Base-by-base conservation (phyloP, 1,139 yeast species). In the Zygosaccharomyces pseudobailii region DNA sequence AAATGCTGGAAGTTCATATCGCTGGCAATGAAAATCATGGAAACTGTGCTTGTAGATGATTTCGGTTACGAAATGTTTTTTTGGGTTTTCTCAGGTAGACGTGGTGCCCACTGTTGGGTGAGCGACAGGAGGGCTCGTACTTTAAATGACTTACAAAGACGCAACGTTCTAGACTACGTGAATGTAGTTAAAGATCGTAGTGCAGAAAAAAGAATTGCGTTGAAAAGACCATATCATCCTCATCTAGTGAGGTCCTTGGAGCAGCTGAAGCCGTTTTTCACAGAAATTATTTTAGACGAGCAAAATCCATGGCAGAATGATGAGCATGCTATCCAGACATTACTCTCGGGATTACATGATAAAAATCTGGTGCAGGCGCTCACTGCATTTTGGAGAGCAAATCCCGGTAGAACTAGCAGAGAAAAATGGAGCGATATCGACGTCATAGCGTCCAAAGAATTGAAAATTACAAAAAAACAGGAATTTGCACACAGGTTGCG, bases 61-160 rank as follows among this genome's bases (percentile, higher is more conserved):
- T 92, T 94, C 69, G 97, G 97, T 0, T 90, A 88, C 66, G 71
- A 82, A 48, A 84, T 88, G 65, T 72, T 89, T 62, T 72, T 92
- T 40, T 92, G 98, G 98, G 96, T 92, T 3, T 92, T 88, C 64
- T 88, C 97, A 0, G 99, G 99, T 41, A 84, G 99, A 73, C 86
- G 99, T 76, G 99, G 99, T 67, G 96, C 95, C 23, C 99, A 92
- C 74, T 95, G 97, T 58, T 92, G 99, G 99, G 77, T 92, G 23
- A 87, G 96, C 67, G 98, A 94, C 64, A 69, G 78, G 46, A 72
- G 90, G 43, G 96, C 97, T 0, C 73, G 97, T 48, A 63, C 67
- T 3, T 69, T 92, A 54, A 87, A 80, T 57, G 98, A 94, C 63
- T 59, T 71, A 3, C 78, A 79, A 48, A 77, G 99, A 58, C 75